Evolutionary conservation across 768 basidiomycete genomes (phyloP), one percentile per base, ranked within the genome.

Genomic region (Pleurotus citrinopileatus): DNA sequence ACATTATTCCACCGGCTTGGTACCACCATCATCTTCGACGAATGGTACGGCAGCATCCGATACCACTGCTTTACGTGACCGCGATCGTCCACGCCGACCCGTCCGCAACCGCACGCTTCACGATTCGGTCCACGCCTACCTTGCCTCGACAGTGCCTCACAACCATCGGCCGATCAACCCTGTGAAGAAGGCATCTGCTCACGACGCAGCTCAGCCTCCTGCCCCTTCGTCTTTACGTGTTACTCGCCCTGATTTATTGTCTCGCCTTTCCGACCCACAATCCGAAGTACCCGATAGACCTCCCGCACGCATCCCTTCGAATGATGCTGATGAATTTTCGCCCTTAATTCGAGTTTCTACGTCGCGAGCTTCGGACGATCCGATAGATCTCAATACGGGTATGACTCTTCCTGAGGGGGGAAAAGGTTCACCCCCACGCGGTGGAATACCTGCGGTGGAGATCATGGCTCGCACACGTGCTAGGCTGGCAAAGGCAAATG

Each of bases 61-160:
- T n/a, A 28, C 40, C 22, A 34, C 20, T 4, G 15, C 13, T 27
- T 8, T n/a, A 52, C 29, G 4, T 22, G 51, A 8, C 23, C 29
- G 5, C 27, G 22, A n/a, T 23, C 28, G 29, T 23, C 17, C 53
- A 17, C 45, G 15, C 13, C 53, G 57, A 6, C 58, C 58, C 44
- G 66, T 67, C 37, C 74, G 75, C 54, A 67, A 72, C 56, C 73
- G 70, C 57, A 76, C 67, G 57, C 68, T 82, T 28, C 66, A 70
- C 38, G 74, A 79, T 52, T 74, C 79, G 12, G 72, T 83, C 3
- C 77, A 75, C 36, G 75, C 76, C 1, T 72, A 82, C 61, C 74
- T 83, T 45, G 57, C 59, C 44, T 44, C 20, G 29, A 45, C 15
- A 6, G 26, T 7, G 9, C 23, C 3, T 7, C 36, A 6, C 17